phyloP scores from a whole-genome alignment of 306 rosid species.

The Cotoneaster glaucophyllus region DNA sequence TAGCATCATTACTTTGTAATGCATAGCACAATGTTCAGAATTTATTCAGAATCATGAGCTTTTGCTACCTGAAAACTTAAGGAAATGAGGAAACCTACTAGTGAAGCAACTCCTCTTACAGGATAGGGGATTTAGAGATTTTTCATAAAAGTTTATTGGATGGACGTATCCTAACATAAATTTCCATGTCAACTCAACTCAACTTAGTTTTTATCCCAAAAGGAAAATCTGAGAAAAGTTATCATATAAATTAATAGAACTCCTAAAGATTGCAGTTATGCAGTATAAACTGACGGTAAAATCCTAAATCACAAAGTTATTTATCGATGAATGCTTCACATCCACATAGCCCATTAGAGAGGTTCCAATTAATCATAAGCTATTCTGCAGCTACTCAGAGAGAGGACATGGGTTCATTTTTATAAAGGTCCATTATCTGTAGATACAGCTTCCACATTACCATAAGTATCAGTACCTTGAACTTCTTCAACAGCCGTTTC shows the following conservation, averaged over 20 bases:
- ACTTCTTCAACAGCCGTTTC: conserved; percentile 30
- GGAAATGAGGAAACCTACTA: background rate
- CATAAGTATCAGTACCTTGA: conserved; percentile 39
- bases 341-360: background rate
- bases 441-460: background rate
- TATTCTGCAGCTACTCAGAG: background rate
- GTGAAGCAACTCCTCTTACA: background rate
- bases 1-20: background rate
- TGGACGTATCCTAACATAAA: background rate
- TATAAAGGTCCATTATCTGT: background rate
- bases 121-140: background rate
- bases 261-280: background rate
- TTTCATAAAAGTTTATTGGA: background rate
- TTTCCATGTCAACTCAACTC: background rate
- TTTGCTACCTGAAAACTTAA: background rate
- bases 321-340: background rate
- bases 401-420: background rate
- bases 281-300: background rate
- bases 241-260: background rate
- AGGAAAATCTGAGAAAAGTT: background rate
- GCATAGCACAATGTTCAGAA: background rate
- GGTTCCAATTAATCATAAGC: background rate
- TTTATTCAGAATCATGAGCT: background rate
- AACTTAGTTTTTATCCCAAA: background rate
- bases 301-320: background rate